phyloP scores from a whole-genome alignment of 345 rosid species.

The Syzygium aromaticum region DNA sequence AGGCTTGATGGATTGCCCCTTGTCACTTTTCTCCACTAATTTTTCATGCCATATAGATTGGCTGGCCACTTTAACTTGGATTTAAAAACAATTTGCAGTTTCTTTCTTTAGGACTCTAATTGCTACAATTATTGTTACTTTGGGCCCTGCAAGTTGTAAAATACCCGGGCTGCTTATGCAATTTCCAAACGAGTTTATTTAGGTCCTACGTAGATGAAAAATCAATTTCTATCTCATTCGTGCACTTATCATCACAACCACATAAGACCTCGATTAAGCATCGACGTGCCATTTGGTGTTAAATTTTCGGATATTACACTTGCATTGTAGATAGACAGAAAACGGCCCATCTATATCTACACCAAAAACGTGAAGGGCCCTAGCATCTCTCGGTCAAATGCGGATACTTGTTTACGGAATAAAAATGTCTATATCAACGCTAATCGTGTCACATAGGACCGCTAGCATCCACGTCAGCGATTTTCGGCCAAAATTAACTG shows the following conservation, averaged over 20 bases:
- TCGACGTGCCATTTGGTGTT: background rate
- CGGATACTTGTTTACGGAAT: too few relatives aligned
- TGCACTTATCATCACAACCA: background rate
- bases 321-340: background rate
- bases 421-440: too few relatives aligned
- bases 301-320: background rate
- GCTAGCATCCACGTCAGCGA: accelerated
- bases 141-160: background rate
- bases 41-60: background rate
- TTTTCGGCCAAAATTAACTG: accelerated
- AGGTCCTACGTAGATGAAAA: background rate
- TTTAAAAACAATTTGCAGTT: background rate
- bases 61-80: background rate
- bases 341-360: background rate
- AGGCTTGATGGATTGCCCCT: background rate
- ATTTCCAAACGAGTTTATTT: background rate
- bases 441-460: background rate
- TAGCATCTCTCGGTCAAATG: background rate
- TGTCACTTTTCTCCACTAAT: background rate
- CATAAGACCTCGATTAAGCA: background rate
- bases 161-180: background rate
- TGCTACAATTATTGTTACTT: background rate
- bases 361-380: background rate
- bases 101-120: background rate
- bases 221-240: background rate